Base-by-base conservation (phyloP, 371 early-diverging fungal genomes). In the Mucor irregularis region DNA sequence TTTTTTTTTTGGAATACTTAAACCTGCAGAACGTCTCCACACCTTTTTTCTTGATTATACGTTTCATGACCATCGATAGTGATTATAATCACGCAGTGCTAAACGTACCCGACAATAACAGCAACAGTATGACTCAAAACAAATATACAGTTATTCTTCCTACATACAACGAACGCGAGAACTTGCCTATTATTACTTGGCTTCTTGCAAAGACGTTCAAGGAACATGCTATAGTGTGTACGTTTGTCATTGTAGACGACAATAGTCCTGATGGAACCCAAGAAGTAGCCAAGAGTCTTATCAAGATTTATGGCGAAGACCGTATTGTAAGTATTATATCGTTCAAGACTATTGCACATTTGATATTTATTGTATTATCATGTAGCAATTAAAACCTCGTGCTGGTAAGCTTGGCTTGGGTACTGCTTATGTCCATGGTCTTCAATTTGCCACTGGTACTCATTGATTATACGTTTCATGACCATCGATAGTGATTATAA, bases 151-250 rank as follows among this genome's bases (percentile, higher is more conserved):
- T 98, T 10, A 85, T 98, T 34, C 76, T 99, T 30, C 99, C 99
- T 28, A 99, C 99, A 33, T 99, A 99, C 81, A 99, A 99, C 68
- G 99, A 99, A 76, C 88, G 94, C 56, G 91, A 96, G 63, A 99
- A 99, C 74, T 80, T 99, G 63, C 94, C 94, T 35, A 90, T 96
- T 61, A 94, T 99, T 64, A 78, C 89, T 42, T 95, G 93, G 90
- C 74, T 99, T 54, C 72, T 99, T 35, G 87, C 87, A 28, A 90
- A 91, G 71, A 88, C 90, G 3, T 95, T 99, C 59, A 78, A 82
- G 38, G 90, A 92, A 64, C 68, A 92, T 56, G 62, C 85, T 28
- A 81, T 94, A 38, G 89, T 93, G 71, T 99, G 90, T 76, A 97
- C 97, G 66, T 90, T 99, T 46, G 93, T 99, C 50, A 89, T 99